These are phyloP conservation scores for Mycotypha africana DNA, from an alignment of 371 early-diverging fungal species.

Conservation along the genomic window DNA sequence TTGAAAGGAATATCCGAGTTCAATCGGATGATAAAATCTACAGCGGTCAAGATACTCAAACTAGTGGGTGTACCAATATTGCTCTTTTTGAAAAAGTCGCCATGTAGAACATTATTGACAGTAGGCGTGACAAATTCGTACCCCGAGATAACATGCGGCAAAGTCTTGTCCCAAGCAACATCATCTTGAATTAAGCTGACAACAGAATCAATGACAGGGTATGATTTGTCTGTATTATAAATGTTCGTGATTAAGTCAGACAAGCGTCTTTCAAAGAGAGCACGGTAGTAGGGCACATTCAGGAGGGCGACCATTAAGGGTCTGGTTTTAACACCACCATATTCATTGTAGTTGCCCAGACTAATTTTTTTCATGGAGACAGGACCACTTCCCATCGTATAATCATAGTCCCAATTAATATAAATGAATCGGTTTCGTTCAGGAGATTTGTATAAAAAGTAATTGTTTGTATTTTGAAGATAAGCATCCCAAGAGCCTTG, in stretches of 20 bases:
- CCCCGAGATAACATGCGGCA: constrained; percentile 13
- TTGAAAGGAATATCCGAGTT: constrained; percentile 10
- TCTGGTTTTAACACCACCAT: constrained; percentile 9
- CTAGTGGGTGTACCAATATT: constrained; percentile 3
- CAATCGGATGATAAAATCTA: constrained; percentile 14
- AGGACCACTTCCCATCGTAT: constrained; percentile 25
- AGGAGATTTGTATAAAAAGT: constrained; percentile 28
- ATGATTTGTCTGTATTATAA: constrained; percentile 6
- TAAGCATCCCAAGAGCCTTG: constrained; percentile 27
- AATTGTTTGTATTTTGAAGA: constrained; percentile 33
- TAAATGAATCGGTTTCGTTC: constrained; percentile 11
- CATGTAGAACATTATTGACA: background rate
- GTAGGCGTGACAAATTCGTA: background rate
- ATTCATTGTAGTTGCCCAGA: constrained; percentile 22
- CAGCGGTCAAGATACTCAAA: constrained; percentile 2
- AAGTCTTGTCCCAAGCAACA: constrained; percentile 22
- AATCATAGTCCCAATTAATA: constrained; percentile 32
- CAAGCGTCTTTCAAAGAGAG: constrained; percentile 10
- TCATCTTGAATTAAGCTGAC: constrained; percentile 16
- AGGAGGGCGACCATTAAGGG: constrained; percentile 25
- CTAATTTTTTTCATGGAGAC: constrained; percentile 14
- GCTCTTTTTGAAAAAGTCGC: background rate
- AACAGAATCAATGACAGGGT: constrained; percentile 19
- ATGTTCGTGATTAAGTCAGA: constrained; percentile 1
- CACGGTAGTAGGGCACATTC: constrained; percentile 11